These are phyloP conservation scores for Suillus americanus DNA, from an alignment of 768 basidiomycete genomes.

Conservation along the genomic window DNA sequence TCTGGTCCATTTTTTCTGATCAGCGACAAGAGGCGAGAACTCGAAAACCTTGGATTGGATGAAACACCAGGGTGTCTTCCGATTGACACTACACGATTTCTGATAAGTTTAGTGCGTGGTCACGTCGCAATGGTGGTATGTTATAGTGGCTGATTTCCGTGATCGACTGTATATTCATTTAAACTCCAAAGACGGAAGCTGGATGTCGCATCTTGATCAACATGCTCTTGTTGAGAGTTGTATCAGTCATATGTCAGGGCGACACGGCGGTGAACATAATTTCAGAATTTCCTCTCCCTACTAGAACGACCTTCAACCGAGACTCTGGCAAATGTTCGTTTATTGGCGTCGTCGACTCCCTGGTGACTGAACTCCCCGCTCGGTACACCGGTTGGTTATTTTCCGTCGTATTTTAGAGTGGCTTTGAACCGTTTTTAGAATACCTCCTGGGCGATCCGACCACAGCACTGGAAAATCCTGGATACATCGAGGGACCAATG, in stretches of 20 bases:
- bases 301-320: slow-evolving; percentile 15
- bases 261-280: slow-evolving; percentile 20
- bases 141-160: neutral
- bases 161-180: neutral
- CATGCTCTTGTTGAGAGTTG: neutral
- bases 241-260: slow-evolving; percentile 15
- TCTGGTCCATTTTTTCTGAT: slow-evolving; percentile 15
- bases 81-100: neutral
- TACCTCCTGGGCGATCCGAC: slow-evolving; percentile 15
- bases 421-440: slow-evolving; percentile 7
- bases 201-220: neutral
- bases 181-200: neutral
- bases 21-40: slow-evolving; percentile 6
- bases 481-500: neutral
- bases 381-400: slow-evolving; percentile 9
- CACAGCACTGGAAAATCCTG: neutral
- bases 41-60: slow-evolving; percentile 6
- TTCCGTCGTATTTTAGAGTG: neutral
- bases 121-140: neutral
- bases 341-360: slow-evolving; percentile 13
- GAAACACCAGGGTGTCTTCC: slow-evolving; percentile 7
- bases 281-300: slow-evolving; percentile 22
- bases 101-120: neutral
- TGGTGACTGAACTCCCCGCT: slow-evolving; percentile 12
- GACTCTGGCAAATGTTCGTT: slow-evolving; percentile 17